A percentile compares a stretch with the other conserved stretches of the same genome.
Conservation (phyloP, 768 basidiomycete genomes). For the Leucosporidium creatinivorum region DNA sequence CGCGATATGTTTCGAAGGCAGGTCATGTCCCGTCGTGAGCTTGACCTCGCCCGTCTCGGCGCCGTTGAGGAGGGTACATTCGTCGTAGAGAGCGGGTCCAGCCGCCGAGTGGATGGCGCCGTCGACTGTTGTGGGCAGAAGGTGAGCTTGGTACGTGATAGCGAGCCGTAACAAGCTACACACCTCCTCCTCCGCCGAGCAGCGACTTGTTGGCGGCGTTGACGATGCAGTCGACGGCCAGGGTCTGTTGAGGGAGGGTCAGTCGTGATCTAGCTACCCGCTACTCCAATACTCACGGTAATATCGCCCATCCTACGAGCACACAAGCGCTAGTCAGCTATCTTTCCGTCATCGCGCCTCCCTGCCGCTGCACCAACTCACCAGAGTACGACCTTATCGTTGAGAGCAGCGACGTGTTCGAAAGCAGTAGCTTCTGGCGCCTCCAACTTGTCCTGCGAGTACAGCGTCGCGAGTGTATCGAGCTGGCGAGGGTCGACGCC, state of each 20-base stretch:
- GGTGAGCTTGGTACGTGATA: no score
- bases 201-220: conserved; percentile 31
- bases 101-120: conserved; percentile 30
- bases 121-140: conserved; percentile 9
- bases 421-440: no score
- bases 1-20: conserved; percentile 11
- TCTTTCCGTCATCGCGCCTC: no score
- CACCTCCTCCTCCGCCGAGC: conserved; percentile 24
- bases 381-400: conserved; percentile 25
- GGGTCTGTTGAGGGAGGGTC: neutral
- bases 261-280: neutral
- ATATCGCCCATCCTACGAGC: conserved; percentile 25
- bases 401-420: neutral
- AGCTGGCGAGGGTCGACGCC: no score
- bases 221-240: conserved; percentile 30
- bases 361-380: neutral
- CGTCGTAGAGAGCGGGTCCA: conserved; percentile 8
- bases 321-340: neutral
- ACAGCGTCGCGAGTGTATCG: no score
- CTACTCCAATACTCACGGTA: conserved; percentile 1
- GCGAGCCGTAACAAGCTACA: neutral
- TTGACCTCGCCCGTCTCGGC: conserved; percentile 28
- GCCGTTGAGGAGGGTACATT: conserved; percentile 19
- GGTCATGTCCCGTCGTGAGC: conserved; percentile 16
- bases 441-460: no score